Conservation (phyloP, 345 rosid species). For the Citrus inodora region DNA sequence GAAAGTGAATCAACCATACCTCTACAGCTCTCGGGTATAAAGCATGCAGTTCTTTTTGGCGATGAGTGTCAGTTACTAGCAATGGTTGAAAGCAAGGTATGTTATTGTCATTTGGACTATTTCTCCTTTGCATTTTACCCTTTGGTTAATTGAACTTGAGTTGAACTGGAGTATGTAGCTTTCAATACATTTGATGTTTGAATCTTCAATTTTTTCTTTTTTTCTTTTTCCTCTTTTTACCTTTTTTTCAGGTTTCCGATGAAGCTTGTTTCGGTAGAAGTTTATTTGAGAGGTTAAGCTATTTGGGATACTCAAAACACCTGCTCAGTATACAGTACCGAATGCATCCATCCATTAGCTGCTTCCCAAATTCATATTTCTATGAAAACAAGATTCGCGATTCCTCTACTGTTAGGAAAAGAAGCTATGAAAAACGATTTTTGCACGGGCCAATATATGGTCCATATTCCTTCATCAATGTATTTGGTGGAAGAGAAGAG, state of each 20-base stretch:
- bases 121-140: background rate
- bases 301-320: slow-evolving; percentile 40
- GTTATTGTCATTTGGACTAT: background rate
- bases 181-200: background rate
- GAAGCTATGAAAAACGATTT: background rate
- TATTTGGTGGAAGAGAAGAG: background rate
- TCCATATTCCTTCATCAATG: slow-evolving; percentile 36
- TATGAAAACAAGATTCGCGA: slow-evolving; percentile 21
- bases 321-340: slow-evolving; percentile 59
- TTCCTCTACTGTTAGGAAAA: background rate
- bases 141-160: background rate
- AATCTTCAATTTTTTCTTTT: no score
- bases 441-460: slow-evolving; percentile 11
- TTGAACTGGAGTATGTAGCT: no score
- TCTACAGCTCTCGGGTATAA: slow-evolving; percentile 36
- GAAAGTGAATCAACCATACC: slow-evolving; percentile 60
- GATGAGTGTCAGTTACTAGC: slow-evolving; percentile 54
- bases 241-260: slow-evolving; percentile 28
- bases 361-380: slow-evolving; percentile 51
- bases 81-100: slow-evolving; percentile 44
- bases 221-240: no score
- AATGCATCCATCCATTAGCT: slow-evolving; percentile 80
- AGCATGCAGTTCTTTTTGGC: slow-evolving; percentile 45
- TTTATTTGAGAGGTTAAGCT: no score
- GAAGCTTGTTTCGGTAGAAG: no score